These are phyloP conservation scores for Alternaria brassicicola DNA, from an alignment of 2,329 filamentous ascomycete genomes.

Conservation along the genomic window DNA sequence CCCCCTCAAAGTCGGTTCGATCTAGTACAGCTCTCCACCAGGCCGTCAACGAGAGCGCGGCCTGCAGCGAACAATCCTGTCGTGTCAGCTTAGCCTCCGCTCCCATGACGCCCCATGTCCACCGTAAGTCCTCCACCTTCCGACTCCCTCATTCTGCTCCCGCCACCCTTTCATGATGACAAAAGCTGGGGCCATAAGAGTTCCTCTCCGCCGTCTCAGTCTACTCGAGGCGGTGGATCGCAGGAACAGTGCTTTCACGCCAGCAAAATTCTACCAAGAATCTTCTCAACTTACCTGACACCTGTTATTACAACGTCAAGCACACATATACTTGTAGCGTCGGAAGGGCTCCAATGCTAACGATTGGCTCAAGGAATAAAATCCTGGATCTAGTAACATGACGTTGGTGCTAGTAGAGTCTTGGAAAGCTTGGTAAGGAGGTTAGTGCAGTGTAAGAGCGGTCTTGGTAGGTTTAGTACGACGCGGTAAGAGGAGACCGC, in stretches of 20 bases:
- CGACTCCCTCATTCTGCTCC: not conserved
- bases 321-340: not conserved
- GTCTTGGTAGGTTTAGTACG: not conserved
- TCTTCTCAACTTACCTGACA: slow-evolving; percentile 37
- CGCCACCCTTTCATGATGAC: slow-evolving; percentile 34
- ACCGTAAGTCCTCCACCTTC: not conserved
- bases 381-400: not conserved
- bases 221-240: slow-evolving; percentile 9
- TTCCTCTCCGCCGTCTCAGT: slow-evolving; percentile 16
- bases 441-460: not conserved
- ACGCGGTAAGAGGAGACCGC: not conserved
- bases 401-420: not conserved
- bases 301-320: not conserved
- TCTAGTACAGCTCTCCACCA: not conserved
- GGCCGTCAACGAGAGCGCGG: too few relatives aligned
- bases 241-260: slow-evolving; percentile 32
- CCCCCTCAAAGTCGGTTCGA: not conserved
- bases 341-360: slow-evolving; percentile 6
- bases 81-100: not conserved
- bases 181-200: slow-evolving; percentile 46
- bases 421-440: too few relatives aligned
- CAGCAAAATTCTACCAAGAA: slow-evolving; percentile 24
- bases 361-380: not conserved
- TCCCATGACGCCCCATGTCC: not conserved
- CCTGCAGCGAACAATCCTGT: too few relatives aligned